Conservation (phyloP, 2,329 filamentous ascomycete genomes). For the Fusarium equiseti region DNA sequence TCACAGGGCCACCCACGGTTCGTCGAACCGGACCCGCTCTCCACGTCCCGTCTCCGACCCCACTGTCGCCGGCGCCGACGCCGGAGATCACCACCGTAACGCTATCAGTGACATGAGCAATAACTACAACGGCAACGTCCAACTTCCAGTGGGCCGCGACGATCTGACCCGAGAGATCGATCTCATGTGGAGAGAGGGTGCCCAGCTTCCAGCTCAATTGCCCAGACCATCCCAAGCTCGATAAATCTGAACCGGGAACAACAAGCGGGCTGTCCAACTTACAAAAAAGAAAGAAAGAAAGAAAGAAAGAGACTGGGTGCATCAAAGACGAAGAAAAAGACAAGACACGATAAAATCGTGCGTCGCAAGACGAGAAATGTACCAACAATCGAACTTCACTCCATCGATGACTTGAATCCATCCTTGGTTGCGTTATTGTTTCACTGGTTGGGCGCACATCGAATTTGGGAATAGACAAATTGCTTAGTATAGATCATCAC, state of each 20-base stretch:
- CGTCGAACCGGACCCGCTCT: background rate
- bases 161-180: background rate
- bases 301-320: background rate
- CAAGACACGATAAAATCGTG: background rate
- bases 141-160: no score
- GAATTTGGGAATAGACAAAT: conserved; percentile 1
- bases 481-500: background rate
- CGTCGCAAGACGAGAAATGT: conserved; percentile 16
- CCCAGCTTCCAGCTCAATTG: background rate
- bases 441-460: background rate
- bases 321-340: background rate
- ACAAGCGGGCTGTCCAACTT: background rate
- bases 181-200: background rate
- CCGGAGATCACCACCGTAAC: no score
- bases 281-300: background rate
- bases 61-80: background rate
- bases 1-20: conserved; percentile 1
- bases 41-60: background rate
- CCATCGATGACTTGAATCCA: background rate
- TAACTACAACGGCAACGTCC: no score
- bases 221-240: background rate
- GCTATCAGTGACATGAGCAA: no score
- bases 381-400: background rate
- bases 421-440: background rate
- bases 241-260: background rate